phyloP scores from a whole-genome alignment of 129 eudicot species.

The Solidago caesia region DNA sequence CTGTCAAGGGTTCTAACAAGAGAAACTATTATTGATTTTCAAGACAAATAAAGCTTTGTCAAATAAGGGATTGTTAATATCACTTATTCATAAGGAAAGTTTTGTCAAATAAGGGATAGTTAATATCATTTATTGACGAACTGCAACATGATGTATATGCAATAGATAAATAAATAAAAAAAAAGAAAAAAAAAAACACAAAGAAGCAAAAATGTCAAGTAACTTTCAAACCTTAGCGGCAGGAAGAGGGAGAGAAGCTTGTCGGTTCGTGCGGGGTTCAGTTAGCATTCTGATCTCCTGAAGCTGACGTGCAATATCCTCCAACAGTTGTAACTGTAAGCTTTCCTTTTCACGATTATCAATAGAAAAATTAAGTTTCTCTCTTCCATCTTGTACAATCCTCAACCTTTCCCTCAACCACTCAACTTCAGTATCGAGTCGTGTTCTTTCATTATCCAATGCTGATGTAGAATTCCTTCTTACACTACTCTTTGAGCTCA shows the following conservation, averaged over 20 bases:
- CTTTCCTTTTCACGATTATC: slow-evolving; percentile 68
- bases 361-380: slow-evolving; percentile 58
- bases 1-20: neutral
- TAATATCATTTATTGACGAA: neutral
- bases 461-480: slow-evolving; percentile 57
- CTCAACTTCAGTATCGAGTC: slow-evolving; percentile 69
- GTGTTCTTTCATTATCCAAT: slow-evolving; percentile 63
- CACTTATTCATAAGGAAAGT: slow-evolving; percentile 10
- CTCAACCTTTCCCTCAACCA: slow-evolving; percentile 67
- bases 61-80: neutral
- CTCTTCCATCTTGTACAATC: slow-evolving; percentile 71
- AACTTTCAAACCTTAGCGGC: slow-evolving; percentile 55
- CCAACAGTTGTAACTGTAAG: slow-evolving; percentile 75
- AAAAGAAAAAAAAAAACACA: neutral
- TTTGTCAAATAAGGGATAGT: slow-evolving; percentile 9
- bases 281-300: slow-evolving; percentile 70
- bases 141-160: slow-evolving; percentile 2
- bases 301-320: slow-evolving; percentile 71
- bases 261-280: slow-evolving; percentile 58
- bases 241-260: slow-evolving; percentile 74
- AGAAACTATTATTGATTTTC: neutral
- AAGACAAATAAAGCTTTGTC: neutral
- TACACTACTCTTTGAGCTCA: slow-evolving; percentile 31
- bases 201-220: neutral
- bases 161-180: too few relatives aligned